A percentile compares a stretch with the other conserved stretches of the same genome.
These are phyloP conservation scores for Priceomyces haplophilus DNA, from an alignment of 805 yeast species.

Conservation along the genomic window DNA sequence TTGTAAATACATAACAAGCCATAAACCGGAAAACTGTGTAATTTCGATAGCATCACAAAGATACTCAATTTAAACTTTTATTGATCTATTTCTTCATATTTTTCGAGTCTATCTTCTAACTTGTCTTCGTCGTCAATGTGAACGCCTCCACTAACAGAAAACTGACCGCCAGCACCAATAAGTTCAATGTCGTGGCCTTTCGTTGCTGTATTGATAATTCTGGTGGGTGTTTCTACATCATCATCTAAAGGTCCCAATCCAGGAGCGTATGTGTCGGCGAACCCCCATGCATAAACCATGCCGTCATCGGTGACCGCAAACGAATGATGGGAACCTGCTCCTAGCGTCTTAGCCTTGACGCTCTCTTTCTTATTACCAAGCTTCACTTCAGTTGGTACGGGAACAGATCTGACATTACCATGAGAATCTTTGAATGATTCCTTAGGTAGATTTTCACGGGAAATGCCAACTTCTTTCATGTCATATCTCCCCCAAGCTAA, in stretches of 20 bases:
- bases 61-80: constrained; percentile 3
- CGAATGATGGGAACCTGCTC: constrained; percentile 91
- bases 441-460: constrained; percentile 61
- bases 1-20: too few species aligned
- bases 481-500: constrained; percentile 89
- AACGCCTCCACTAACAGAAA: constrained; percentile 82
- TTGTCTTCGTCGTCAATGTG: constrained; percentile 52
- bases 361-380: constrained; percentile 29
- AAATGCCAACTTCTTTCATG: constrained; percentile 88
- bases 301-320: constrained; percentile 85
- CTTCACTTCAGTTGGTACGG: constrained; percentile 70
- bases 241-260: constrained; percentile 92
- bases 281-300: constrained; percentile 92
- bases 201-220: constrained; percentile 92
- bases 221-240: constrained; percentile 84
- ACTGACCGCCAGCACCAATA: constrained; percentile 96
- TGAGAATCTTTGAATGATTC: constrained; percentile 73
- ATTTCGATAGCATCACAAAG: background rate
- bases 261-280: constrained; percentile 93
- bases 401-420: constrained; percentile 80
- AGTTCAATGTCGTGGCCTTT: constrained; percentile 65
- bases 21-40: too few species aligned
- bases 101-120: constrained; percentile 48
- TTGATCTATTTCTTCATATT: constrained; percentile 50
- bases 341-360: constrained; percentile 43